These are phyloP conservation scores for Lactarius trivialis DNA, from an alignment of 768 basidiomycete genomes.

Conservation along the genomic window DNA sequence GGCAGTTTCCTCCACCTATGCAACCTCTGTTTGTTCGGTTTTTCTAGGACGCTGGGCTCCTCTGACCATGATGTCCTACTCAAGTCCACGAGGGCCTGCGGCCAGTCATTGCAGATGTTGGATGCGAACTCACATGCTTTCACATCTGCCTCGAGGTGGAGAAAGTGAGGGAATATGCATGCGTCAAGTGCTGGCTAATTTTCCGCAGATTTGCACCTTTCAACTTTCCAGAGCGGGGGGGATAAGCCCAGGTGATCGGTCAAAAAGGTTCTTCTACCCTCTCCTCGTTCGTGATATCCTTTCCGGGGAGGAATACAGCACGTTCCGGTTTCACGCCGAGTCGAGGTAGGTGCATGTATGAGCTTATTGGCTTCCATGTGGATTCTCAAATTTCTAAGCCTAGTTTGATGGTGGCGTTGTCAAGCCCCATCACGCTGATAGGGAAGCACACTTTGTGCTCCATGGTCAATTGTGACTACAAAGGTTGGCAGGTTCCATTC, in stretches of 20 bases:
- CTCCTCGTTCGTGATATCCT: neutral
- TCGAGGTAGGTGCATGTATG: neutral
- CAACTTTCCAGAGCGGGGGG: neutral
- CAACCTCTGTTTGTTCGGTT: neutral
- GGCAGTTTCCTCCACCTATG: neutral
- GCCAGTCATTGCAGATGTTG: neutral
- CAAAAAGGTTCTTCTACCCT: neutral
- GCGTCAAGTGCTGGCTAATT: neutral
- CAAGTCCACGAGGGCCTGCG: neutral
- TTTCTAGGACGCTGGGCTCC: neutral
- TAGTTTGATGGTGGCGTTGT: conserved; percentile 14
- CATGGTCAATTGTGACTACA: neutral
- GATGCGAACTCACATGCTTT: neutral
- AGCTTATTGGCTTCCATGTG: neutral
- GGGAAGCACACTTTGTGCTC: neutral
- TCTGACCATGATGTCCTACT: neutral
- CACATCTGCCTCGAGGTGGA: neutral
- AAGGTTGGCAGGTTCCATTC: conserved; percentile 1
- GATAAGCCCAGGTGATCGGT: neutral
- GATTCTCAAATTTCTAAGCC: neutral
- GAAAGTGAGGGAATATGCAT: neutral
- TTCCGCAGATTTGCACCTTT: neutral
- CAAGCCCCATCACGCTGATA: neutral
- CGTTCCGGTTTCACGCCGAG: neutral
- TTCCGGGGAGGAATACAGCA: neutral